Evolutionary conservation across 164 flowering plant species (phyloP).

Genomic region (Platanus orientalis): DNA sequence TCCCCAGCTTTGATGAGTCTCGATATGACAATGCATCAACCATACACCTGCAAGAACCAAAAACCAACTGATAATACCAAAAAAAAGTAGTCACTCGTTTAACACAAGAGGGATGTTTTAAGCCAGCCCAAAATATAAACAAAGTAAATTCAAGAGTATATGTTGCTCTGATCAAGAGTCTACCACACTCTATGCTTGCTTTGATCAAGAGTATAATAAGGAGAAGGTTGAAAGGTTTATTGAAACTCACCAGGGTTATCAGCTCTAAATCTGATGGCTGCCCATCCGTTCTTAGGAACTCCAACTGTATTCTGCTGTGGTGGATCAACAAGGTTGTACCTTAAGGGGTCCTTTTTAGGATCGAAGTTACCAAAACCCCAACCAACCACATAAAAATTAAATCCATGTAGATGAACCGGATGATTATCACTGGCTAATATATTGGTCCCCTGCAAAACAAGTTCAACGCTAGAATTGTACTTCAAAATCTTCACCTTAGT

Average conservation of each 20-base stretch:
- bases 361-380: conserved; percentile 56
- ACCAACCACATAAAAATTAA: conserved; percentile 58
- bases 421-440: conserved; percentile 30
- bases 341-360: conserved; percentile 31
- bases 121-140: too few relatives aligned
- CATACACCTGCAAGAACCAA: conserved; percentile 34
- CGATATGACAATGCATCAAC: conserved; percentile 52
- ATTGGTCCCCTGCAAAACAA: conserved; percentile 48
- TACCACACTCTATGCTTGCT: too few relatives aligned
- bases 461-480: conserved; percentile 36
- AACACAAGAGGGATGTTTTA: too few relatives aligned
- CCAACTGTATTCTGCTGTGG: conserved; percentile 37
- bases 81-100: too few relatives aligned
- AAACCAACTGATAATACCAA: not conserved
- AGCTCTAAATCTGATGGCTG: conserved; percentile 47
- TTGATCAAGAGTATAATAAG: too few relatives aligned
- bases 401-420: conserved; percentile 64
- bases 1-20: conserved; percentile 39
- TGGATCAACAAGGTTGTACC: conserved; percentile 58
- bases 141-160: too few relatives aligned
- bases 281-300: conserved; percentile 58
- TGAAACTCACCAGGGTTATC: conserved; percentile 48
- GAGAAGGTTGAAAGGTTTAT: not conserved
- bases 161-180: too few relatives aligned
- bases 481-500: conserved; percentile 37